Base-by-base conservation (phyloP, 306 rosid species). In the Vigna angularis region DNA sequence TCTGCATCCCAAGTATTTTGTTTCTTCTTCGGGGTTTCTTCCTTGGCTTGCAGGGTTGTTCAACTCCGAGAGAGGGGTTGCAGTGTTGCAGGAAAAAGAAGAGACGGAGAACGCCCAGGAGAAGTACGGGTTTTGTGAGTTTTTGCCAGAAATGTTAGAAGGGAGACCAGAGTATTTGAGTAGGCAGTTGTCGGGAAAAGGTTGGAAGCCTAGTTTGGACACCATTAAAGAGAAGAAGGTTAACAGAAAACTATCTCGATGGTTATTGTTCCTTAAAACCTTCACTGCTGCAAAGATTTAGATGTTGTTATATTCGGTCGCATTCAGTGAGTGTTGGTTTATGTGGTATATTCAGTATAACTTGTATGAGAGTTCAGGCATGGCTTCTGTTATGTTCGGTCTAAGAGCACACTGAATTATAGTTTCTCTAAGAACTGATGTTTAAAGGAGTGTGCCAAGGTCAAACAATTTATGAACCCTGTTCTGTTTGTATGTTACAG, bases 181-280 rank as follows among this genome's bases (percentile, higher is more conserved):
- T 40, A 83, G 89, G 83, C 95, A 92, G 70, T 72, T 90, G 6
- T 92, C 98, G 0, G 97, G 96, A 26, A 91, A 83, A 67, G 93
- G 83, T 32, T 95, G 98, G 98, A 95, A 89, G 47, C 98, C 98
- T 18, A 87, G 87, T 26, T 85, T 95, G 89, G 98, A 91, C 49
- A 86, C 98, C 3, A 95, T 95, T 15, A 85, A 81, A 57, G 98
- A 95, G 87, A 89, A 85, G 85, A 88, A 88, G 72, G 74, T 74
- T 63, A 87, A 91, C 77, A 91, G 24, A 70, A 88, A 85, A 75
- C 1, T 77, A 1, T 50, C 86, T 57, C 83, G 49, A 48, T 91
- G 97, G 88, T 74, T 88, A 75, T 84, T 88, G 75, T 85, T 89
- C 67, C 63, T 83, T 4, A 79, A 38, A 57, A 40, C 40, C n/a